Evolutionary conservation across 768 basidiomycete species (phyloP), one percentile per base, ranked within the genome.

Genomic region (Punctularia strigosozonata): DNA sequence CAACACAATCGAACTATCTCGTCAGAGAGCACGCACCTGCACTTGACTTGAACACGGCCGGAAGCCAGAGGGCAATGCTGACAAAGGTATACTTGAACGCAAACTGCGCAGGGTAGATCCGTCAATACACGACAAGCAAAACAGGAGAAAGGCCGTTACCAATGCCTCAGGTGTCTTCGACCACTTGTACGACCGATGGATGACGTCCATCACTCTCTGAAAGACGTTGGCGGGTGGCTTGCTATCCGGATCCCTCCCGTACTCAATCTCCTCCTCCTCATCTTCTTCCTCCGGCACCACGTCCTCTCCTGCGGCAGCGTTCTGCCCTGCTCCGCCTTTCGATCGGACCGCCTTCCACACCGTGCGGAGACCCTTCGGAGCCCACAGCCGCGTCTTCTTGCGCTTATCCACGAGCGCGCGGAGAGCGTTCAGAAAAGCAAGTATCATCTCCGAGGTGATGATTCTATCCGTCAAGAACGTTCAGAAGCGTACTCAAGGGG

Each of bases 11-110:
- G n/a, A n/a, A 7, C 15, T 28, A 28, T 28, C 8, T 15, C 10
- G 26, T 8, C 18, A 5, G 26, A 20, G 14, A 33, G 10, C 18
- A 63, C 65, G 48, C 44, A 68, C 66, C 55, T 4, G 72, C 71
- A 26, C 62, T 64, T 1, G 36, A 47, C 15, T 42, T 49, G 38
- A 65, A 51, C 1, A 75, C 67, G 3, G 61, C 50, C 0, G 73
- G 73, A 0, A 75, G 51, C 72, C 71, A 77, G 2, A 77, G 51
- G 0, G 63, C 66, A 26, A 77, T 50, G 0, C 68, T 65, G 8
- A 74, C 46, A 5, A 73, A 24, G 0, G 61, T 62, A 43, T 70
- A 69, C 52, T 72, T 68, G 48, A 75, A 61, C 0, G 67, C 63
- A 44, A 74, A 79, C 56, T 69, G 36, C 7, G n/a, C 3, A 30